A percentile compares a stretch with the other conserved stretches of the same genome.
Conservation (phyloP, 2,329 filamentous ascomycete species). For the Esteya vermicola region DNA sequence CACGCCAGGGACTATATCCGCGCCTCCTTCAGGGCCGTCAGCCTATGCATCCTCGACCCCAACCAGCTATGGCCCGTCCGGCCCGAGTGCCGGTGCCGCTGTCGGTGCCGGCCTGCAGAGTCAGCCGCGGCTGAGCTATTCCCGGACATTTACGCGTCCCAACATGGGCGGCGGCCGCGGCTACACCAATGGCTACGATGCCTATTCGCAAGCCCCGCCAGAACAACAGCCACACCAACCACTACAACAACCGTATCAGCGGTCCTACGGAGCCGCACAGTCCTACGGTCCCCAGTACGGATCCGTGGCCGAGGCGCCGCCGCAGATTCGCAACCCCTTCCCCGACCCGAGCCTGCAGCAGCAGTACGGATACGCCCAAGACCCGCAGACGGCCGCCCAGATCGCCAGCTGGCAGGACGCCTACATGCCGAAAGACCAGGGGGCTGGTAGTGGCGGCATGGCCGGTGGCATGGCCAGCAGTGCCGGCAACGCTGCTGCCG, state of each 20-base stretch:
- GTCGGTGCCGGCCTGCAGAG: conserved; percentile 2
- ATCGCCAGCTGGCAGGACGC: conserved; percentile 93
- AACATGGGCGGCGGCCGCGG: conserved; percentile 12
- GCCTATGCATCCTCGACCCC: not conserved
- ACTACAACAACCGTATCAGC: conserved; percentile 14
- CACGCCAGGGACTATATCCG: conserved; percentile 5
- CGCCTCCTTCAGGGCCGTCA: conserved; percentile 1
- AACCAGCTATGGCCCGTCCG: conserved; percentile 2
- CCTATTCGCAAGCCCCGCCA: conserved; percentile 11
- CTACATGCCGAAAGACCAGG: conserved; percentile 50
- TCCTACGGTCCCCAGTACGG: conserved; percentile 1
- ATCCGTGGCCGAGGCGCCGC: conserved; percentile 31
- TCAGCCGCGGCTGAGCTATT: conserved; percentile 15
- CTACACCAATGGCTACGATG: conserved; percentile 1
- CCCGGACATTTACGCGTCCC: conserved; percentile 20
- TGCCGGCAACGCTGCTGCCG: conserved; percentile 4
- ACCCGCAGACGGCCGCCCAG: conserved; percentile 78
- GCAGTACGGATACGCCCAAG: conserved; percentile 23
- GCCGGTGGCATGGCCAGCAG: conserved; percentile 12
- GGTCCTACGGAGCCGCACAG: conserved; percentile 11
- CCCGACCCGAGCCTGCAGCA: conserved; percentile 37
- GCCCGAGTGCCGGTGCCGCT: too few species aligned
- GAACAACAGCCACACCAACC: too few species aligned
- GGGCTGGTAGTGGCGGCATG: not conserved
- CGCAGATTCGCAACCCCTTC: conserved; percentile 72